Conservation (phyloP, 2,329 filamentous ascomycete genomes). For the Penicillium sp. region DNA sequence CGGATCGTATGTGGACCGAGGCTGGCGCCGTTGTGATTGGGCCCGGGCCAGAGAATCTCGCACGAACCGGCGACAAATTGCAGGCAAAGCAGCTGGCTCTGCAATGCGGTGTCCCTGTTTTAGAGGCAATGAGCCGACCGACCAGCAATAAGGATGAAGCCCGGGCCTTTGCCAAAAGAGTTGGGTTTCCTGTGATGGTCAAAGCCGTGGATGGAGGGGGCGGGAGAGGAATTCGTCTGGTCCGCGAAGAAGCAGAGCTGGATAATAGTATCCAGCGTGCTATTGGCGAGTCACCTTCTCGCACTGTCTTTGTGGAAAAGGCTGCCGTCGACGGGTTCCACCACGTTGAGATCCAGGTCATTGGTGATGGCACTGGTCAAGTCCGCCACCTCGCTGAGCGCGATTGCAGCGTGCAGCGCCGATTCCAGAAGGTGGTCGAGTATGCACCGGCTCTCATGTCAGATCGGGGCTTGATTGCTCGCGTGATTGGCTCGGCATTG, state of each 20-base stretch:
- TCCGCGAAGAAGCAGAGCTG: slow-evolving; percentile 48
- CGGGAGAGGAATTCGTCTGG: slow-evolving; percentile 61
- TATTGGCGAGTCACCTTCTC: slow-evolving; percentile 60
- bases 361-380: slow-evolving; percentile 57
- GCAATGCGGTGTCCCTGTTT: slow-evolving; percentile 54
- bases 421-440: slow-evolving; percentile 65
- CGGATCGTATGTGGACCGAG: slow-evolving; percentile 52
- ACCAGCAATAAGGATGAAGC: slow-evolving; percentile 49
- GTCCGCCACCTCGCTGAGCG: slow-evolving; percentile 61
- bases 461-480: slow-evolving; percentile 50
- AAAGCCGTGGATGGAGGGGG: slow-evolving; percentile 67
- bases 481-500: slow-evolving; percentile 57
- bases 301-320: slow-evolving; percentile 61
- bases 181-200: slow-evolving; percentile 60
- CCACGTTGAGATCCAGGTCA: slow-evolving; percentile 63
- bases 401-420: slow-evolving; percentile 61
- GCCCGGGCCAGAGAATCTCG: slow-evolving; percentile 59
- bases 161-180: slow-evolving; percentile 58
- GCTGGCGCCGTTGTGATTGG: slow-evolving; percentile 54
- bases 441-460: slow-evolving; percentile 55
- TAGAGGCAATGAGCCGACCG: slow-evolving; percentile 50
- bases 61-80: slow-evolving; percentile 58
- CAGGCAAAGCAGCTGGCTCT: slow-evolving; percentile 55
- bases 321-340: slow-evolving; percentile 63
- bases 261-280: slow-evolving; percentile 52